Conservation (phyloP, 352 stramenopile genomes). For the Globisporangium rhizosaccharum region DNA sequence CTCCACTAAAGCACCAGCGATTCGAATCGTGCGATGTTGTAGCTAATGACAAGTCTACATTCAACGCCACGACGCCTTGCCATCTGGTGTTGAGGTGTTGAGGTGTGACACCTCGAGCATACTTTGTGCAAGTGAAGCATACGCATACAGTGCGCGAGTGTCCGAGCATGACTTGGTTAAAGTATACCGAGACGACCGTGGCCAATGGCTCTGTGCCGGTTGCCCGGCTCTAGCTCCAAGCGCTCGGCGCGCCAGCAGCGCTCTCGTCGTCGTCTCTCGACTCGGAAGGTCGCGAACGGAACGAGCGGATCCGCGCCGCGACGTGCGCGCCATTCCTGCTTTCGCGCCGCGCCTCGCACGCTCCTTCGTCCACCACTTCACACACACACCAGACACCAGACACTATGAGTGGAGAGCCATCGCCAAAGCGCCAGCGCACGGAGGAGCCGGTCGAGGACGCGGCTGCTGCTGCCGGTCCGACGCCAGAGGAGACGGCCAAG, state of each 20-base stretch:
- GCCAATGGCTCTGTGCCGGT: background rate
- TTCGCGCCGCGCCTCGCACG: background rate
- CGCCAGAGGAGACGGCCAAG: conserved; percentile 26
- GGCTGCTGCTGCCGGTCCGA: background rate
- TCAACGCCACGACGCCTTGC: too few relatives aligned
- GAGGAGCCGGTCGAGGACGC: conserved; percentile 32
- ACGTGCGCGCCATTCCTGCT: conserved; percentile 1
- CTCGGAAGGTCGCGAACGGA: background rate
- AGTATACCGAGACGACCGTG: background rate
- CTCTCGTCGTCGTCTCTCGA: background rate
- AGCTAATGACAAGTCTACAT: too few relatives aligned
- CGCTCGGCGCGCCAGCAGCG: too few relatives aligned
- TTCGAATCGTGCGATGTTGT: background rate
- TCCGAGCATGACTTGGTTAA: background rate
- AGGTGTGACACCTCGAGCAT: too few relatives aligned
- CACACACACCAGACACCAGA: background rate
- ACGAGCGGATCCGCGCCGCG: background rate
- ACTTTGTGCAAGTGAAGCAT: too few relatives aligned
- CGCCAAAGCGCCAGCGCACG: conserved; percentile 73
- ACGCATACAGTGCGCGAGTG: too few relatives aligned
- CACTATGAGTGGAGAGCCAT: conserved; percentile 48
- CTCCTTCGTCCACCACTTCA: background rate
- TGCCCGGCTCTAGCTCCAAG: too few relatives aligned
- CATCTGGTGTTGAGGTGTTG: background rate
- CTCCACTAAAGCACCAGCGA: background rate